phyloP scores from a whole-genome alignment of 768 basidiomycete species.

The Paxillus rubicundulus region DNA sequence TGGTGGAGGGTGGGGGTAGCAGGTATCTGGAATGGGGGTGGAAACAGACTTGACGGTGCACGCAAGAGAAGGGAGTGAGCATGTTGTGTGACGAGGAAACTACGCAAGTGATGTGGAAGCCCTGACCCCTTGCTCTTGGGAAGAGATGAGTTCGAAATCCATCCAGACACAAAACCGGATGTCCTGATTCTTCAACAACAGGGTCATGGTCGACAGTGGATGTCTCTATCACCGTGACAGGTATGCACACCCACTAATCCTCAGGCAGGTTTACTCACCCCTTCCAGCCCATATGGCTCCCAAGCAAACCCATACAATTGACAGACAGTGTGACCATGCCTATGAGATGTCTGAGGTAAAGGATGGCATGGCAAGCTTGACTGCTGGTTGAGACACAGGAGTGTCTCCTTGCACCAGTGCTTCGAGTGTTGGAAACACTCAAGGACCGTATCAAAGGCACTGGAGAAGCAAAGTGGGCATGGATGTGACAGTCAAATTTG shows the following conservation, averaged over 20 bases:
- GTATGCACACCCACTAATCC: not conserved
- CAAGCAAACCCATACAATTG: constrained; percentile 57
- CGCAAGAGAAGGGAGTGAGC: constrained; percentile 19
- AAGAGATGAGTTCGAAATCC: not conserved
- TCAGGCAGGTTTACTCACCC: constrained; percentile 50
- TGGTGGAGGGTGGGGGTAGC: constrained; percentile 7
- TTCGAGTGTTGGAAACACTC: constrained; percentile 59
- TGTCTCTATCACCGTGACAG: too few relatives aligned
- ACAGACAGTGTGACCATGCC: constrained; percentile 34
- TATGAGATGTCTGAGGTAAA: constrained; percentile 75
- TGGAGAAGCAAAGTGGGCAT: constrained; percentile 64
- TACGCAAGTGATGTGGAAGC: constrained; percentile 49
- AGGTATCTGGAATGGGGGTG: constrained; percentile 32
- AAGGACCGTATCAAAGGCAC: constrained; percentile 70
- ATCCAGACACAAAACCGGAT: too few relatives aligned
- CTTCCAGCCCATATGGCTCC: constrained; percentile 31
- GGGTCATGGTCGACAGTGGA: too few relatives aligned
- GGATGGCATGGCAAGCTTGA: constrained; percentile 53
- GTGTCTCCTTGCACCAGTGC: constrained; percentile 57
- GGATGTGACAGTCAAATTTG: constrained; percentile 68
- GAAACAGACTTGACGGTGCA: constrained; percentile 12
- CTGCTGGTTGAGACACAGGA: constrained; percentile 41
- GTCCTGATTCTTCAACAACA: too few relatives aligned
- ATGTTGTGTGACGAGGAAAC: constrained; percentile 32
- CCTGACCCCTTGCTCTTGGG: constrained; percentile 19